A percentile compares a stretch with the other conserved stretches of the same genome.
These are phyloP conservation scores for Monocercomonoides exilis DNA, from an alignment of 78 protist genomes.

Conservation along the genomic window DNA sequence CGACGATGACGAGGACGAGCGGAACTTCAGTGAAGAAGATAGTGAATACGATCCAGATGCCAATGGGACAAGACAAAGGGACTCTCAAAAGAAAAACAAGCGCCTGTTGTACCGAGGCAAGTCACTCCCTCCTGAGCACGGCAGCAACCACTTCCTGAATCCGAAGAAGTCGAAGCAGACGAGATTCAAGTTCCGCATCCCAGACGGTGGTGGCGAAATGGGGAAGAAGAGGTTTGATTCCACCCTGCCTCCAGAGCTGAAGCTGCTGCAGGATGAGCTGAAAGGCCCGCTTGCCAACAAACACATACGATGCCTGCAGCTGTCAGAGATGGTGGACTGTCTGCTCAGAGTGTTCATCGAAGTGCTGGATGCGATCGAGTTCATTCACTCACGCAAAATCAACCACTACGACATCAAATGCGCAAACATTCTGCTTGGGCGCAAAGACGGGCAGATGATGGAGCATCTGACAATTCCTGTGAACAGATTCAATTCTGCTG, in stretches of 20 bases:
- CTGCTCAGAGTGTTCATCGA: slow-evolving; percentile 39
- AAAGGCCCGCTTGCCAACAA: background rate
- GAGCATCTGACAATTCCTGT: slow-evolving; percentile 15
- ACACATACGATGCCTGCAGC: background rate
- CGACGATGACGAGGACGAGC: background rate
- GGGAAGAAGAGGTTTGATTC: background rate
- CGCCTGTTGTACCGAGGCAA: background rate
- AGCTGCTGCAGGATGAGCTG: background rate
- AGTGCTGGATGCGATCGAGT: slow-evolving; percentile 25
- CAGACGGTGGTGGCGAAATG: background rate
- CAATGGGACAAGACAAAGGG: no score
- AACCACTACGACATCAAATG: slow-evolving; percentile 76
- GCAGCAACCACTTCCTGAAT: no score
- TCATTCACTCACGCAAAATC: slow-evolving; percentile 25
- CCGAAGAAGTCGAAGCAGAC: no score
- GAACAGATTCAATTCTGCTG: no score
- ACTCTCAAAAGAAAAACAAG: background rate
- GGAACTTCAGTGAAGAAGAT: background rate
- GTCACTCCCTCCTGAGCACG: no score
- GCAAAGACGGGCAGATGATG: slow-evolving; percentile 34
- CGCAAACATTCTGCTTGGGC: slow-evolving; percentile 62
- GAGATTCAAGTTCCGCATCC: background rate
- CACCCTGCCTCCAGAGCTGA: no score
- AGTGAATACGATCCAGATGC: no score
- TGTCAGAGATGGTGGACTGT: slow-evolving; percentile 32